Evolutionary conservation across 176 grass and related monocot genomes (phyloP).

Genomic region (Oryza australiensis): DNA sequence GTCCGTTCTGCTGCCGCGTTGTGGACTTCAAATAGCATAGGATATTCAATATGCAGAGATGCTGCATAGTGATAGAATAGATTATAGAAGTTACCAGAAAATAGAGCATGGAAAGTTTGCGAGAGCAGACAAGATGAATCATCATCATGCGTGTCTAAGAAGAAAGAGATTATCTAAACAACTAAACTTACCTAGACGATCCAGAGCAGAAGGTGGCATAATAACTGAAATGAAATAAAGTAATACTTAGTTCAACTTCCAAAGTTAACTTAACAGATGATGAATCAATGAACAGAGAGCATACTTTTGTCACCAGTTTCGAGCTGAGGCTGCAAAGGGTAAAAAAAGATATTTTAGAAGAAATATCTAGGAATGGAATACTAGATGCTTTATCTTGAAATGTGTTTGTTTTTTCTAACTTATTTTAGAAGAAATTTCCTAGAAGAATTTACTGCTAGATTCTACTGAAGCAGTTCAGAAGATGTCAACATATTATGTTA

Average conservation of each 20-base stretch:
- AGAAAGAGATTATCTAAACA: neutral
- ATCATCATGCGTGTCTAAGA: slow-evolving; percentile 11
- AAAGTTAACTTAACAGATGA: slow-evolving; percentile 10
- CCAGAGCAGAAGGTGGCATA: slow-evolving; percentile 97
- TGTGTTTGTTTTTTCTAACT: neutral
- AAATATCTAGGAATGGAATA: slow-evolving; percentile 28
- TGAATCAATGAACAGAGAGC: slow-evolving; percentile 22
- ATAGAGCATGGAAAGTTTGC: neutral
- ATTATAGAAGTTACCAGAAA: slow-evolving; percentile 9
- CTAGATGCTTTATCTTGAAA: slow-evolving; percentile 20
- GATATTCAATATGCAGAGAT: slow-evolving; percentile 95
- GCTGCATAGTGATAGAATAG: slow-evolving; percentile 53
- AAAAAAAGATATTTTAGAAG: slow-evolving; percentile 43
- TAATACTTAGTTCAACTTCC: slow-evolving; percentile 18
- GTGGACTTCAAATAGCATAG: slow-evolving; percentile 94
- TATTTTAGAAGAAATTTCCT: neutral
- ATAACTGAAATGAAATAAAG: slow-evolving; percentile 73
- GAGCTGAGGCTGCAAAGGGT: slow-evolving; percentile 75
- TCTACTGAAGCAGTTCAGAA: neutral
- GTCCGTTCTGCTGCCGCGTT: slow-evolving; percentile 72
- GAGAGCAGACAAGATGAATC: slow-evolving; percentile 11
- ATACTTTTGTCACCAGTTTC: slow-evolving; percentile 98
- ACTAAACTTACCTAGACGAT: slow-evolving; percentile 82
- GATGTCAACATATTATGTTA: neutral
- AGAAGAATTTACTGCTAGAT: neutral